Evolutionary conservation across 768 basidiomycete species (phyloP), one percentile per base, ranked within the genome.

Genomic region (Pholiota molesta): DNA sequence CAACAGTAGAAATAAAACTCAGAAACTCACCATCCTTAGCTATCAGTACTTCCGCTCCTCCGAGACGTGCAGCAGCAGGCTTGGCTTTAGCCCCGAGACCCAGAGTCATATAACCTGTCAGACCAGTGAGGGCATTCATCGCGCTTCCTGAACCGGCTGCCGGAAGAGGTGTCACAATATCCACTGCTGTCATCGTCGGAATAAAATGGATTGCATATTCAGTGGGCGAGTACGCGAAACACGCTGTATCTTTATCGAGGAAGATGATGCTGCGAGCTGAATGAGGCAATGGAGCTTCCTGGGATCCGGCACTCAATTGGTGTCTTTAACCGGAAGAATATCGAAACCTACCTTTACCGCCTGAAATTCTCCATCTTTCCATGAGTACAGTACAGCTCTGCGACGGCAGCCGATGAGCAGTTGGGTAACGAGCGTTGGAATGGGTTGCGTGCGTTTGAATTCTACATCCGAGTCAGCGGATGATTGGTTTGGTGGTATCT

Each of bases 191-290:
- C 78, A 85, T 84, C 1, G 80, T 83, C 40, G 82, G 78, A 39
- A 93, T 74, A 2, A 85, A 86, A 65, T 93, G 90, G 7, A 95
- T 74, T 0, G 88, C 90, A 72, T 90, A 86, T 65, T 92, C 91
- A 0, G 90, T 86, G 0, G 86, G 81, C n/a, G 91, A 86, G 72
- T 95, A 95, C 0, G 90, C 92, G 64, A 95, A 86, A 65, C 90
- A 90, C 9, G 84, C 79, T 1, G 79, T 79, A 26, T 86, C 80
- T 5, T 83, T 68, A 62, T 86, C 78, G 54, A 94, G 74, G 71
- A 98, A 96, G 2, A 88, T 79, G 54, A 97, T 88, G 0, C 84
- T 81, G 42, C 97, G 86, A n/a, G 97, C 89, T 9, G 95, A 95
- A 72, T 99, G 97, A 13, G 96, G 92, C 3, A 98, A 79, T 0